These are phyloP conservation scores for Trichoderma erinaceum DNA, from an alignment of 495 filamentous ascomycete species.

Conservation along the genomic window DNA sequence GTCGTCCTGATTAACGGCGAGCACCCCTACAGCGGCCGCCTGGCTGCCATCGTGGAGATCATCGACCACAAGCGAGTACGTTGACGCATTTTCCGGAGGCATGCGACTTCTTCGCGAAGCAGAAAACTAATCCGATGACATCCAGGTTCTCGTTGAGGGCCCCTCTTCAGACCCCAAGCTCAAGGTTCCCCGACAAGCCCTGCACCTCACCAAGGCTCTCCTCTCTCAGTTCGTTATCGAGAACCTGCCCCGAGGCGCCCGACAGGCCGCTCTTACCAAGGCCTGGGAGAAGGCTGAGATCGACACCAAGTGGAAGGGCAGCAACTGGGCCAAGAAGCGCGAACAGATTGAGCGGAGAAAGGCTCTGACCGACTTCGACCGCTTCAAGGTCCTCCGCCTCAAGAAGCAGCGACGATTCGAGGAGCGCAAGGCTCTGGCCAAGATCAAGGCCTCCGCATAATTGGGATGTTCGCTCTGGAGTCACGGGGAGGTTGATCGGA, in stretches of 20 bases:
- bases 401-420: constrained; percentile 98
- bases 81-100: constrained; percentile 25
- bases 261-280: constrained; percentile 73
- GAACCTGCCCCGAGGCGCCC: constrained; percentile 80
- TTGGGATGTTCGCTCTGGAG: constrained; percentile 15
- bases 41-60: constrained; percentile 95
- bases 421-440: constrained; percentile 85
- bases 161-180: constrained; percentile 69
- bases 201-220: constrained; percentile 71
- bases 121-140: constrained; percentile 26
- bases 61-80: constrained; percentile 99
- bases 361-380: constrained; percentile 94
- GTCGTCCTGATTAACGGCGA: constrained; percentile 76
- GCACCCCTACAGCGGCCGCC: constrained; percentile 67
- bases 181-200: constrained; percentile 75
- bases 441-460: constrained; percentile 54
- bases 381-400: constrained; percentile 97
- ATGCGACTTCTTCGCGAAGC: constrained; percentile 14
- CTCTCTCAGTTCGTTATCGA: constrained; percentile 86
- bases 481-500: constrained; percentile 14
- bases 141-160: constrained; percentile 89
- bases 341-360: constrained; percentile 75
- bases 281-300: constrained; percentile 82
- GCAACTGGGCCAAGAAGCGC: constrained; percentile 84
- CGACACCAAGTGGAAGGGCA: constrained; percentile 84